phyloP scores from a whole-genome alignment of 768 basidiomycete genomes.

The Punctularia strigosozonata region DNA sequence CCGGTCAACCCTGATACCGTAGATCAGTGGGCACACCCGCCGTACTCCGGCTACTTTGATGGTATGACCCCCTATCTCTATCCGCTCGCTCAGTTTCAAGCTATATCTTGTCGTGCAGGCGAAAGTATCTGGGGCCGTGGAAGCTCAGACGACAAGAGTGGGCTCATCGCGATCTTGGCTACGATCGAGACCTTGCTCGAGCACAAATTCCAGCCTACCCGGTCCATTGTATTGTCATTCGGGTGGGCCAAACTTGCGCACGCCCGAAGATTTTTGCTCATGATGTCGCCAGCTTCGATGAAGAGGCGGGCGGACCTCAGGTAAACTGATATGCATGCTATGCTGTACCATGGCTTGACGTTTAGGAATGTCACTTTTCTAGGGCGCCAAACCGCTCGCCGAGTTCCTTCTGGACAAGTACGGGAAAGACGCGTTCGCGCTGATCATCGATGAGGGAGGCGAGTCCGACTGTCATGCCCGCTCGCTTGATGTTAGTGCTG shows the following conservation, averaged over 20 bases:
- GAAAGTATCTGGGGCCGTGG: slow-evolving; percentile 70
- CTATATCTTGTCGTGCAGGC: slow-evolving; percentile 22
- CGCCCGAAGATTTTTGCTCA: too few relatives aligned
- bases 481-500: slow-evolving; percentile 2
- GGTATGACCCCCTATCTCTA: too few relatives aligned
- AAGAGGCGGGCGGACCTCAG: slow-evolving; percentile 7
- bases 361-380: slow-evolving; percentile 1
- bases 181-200: slow-evolving; percentile 54
- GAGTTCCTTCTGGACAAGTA: slow-evolving; percentile 43
- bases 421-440: slow-evolving; percentile 59
- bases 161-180: slow-evolving; percentile 54
- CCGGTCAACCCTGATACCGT: slow-evolving; percentile 42
- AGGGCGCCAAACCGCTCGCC: slow-evolving; percentile 46
- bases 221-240: slow-evolving; percentile 34
- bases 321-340: too few relatives aligned
- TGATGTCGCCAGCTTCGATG: too few relatives aligned
- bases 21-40: slow-evolving; percentile 41
- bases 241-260: too few relatives aligned
- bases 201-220: slow-evolving; percentile 51
- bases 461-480: slow-evolving; percentile 10
- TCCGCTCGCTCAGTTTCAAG: slow-evolving; percentile 21
- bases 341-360: too few relatives aligned
- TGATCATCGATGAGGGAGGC: slow-evolving; percentile 88
- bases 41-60: slow-evolving; percentile 47
- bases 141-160: slow-evolving; percentile 63